Evolutionary conservation across 305 asterid species (phyloP), one percentile per base, ranked within the genome.

Genomic region (Striga hermonthica): DNA sequence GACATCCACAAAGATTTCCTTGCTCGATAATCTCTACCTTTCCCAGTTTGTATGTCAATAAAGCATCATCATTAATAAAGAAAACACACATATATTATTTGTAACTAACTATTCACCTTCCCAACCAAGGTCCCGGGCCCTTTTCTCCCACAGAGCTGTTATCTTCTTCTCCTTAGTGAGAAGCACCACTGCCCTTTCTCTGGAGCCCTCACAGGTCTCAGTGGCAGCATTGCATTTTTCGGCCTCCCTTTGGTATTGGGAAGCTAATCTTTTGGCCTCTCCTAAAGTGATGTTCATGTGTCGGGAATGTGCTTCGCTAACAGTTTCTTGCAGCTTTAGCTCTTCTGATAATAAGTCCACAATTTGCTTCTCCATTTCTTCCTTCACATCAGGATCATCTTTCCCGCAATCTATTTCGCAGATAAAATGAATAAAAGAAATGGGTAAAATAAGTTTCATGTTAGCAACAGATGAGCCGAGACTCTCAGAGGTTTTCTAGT

Each of bases 381-480:
- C 96, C 83, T 83, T 93, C 10, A 93, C 95, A 36, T 86, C 97
- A 4, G 96, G 99, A 64, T 93, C 96, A 76, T 88, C 95, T 78
- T 83, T 93, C 37, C 99, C 99, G 22, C 99, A 93, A 76, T 90
- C 99, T 90, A 48, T 50, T 60, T 61, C 73, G 72, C 6, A 15
- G 10, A 31, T 57, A 58, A 48, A 28, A 13, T 11, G 13, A 4
- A 48, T 0, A 40, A 16, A 41, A 41, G 9, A 2, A 5, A 9
- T 0, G 4, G 50, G n/a, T 9, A 45, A 45, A 45, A 9, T 9
- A 9, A 11, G 4, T 6, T 7, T 39, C 48, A 39, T 60, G 56
- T 53, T 41, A 53, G 65, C 53, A 45, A 15, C 43, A 54, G 44
- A 31, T 22, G 16, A 3, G 28, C 11, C 47, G 9, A 10, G 38